A percentile compares a stretch with the other conserved stretches of the same genome.
Conservation (phyloP, 352 stramenopile species). For the Phytophthora ramorum region DNA sequence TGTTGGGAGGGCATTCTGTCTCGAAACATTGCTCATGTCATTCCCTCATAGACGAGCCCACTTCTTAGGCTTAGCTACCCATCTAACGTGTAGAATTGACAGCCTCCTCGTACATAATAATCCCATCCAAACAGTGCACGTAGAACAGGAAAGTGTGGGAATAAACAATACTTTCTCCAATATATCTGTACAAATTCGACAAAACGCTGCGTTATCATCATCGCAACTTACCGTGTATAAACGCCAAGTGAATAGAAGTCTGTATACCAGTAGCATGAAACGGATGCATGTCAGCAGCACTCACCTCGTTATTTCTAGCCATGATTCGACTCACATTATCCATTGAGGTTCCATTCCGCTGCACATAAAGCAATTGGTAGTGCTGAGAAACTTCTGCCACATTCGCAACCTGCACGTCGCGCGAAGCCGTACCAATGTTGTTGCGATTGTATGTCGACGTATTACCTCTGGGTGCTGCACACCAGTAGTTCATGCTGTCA, state of each 20-base stretch:
- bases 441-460: too few species aligned
- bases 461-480: too few species aligned
- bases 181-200: slow-evolving; percentile 15
- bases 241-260: not conserved
- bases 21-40: slow-evolving; percentile 10
- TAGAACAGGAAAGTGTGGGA: slow-evolving; percentile 25
- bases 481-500: too few species aligned
- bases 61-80: slow-evolving; percentile 2
- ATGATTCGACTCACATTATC: too few species aligned
- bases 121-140: slow-evolving; percentile 16
- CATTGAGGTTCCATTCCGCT: too few species aligned
- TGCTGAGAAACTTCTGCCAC: too few species aligned
- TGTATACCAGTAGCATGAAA: slow-evolving; percentile 6
- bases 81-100: slow-evolving; percentile 11
- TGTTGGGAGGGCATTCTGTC: too few species aligned
- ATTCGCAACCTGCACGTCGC: too few species aligned
- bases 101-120: slow-evolving; percentile 14
- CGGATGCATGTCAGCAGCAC: not conserved
- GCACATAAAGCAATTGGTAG: too few species aligned
- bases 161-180: slow-evolving; percentile 19
- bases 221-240: slow-evolving; percentile 8
- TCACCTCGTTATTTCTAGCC: too few species aligned
- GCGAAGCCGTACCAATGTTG: too few species aligned
- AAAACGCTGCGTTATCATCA: slow-evolving; percentile 11
- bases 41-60: not conserved